Conservation (phyloP, 2,329 filamentous ascomycete genomes). For the Colletotrichum musae region DNA sequence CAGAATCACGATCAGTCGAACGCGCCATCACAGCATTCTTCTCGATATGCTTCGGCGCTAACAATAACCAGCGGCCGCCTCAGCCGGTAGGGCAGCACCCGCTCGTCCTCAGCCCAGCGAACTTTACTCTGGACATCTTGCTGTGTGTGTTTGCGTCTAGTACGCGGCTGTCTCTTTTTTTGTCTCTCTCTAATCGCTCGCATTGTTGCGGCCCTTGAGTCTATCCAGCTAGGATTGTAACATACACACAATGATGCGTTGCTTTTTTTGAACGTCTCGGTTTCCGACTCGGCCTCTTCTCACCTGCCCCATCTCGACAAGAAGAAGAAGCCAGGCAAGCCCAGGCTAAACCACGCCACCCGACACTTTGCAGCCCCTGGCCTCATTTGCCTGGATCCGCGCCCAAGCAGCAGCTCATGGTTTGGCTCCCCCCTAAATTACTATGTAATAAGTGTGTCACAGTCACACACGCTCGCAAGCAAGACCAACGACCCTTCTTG, state of each 20-base stretch:
- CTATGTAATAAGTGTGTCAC: not conserved
- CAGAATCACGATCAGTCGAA: slow-evolving; percentile 4
- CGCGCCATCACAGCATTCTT: not conserved
- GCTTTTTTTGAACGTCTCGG: slow-evolving; percentile 1
- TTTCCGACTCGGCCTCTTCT: not conserved
- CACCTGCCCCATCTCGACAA: not conserved
- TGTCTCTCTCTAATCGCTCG: not conserved
- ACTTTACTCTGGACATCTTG: not conserved
- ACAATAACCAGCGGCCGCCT: not conserved
- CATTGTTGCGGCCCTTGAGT: slow-evolving; percentile 10
- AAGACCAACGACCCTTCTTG: not conserved
- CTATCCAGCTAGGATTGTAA: slow-evolving; percentile 3
- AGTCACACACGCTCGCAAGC: not conserved
- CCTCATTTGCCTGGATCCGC: slow-evolving; percentile 12
- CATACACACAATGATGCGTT: slow-evolving; percentile 4
- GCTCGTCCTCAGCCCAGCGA: slow-evolving; percentile 4
- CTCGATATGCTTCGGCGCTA: slow-evolving; percentile 3
- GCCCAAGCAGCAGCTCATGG: not conserved
- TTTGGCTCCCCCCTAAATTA: not conserved
- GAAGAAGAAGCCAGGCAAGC: not conserved
- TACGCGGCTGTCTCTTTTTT: slow-evolving; percentile 2
- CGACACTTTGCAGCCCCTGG: slow-evolving; percentile 21
- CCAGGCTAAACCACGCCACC: slow-evolving; percentile 23
- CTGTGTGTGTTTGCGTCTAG: not conserved
- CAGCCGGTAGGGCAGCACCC: not conserved